Evolutionary conservation across 768 basidiomycete genomes (phyloP).

Genomic region (Tulasnella sp.): DNA sequence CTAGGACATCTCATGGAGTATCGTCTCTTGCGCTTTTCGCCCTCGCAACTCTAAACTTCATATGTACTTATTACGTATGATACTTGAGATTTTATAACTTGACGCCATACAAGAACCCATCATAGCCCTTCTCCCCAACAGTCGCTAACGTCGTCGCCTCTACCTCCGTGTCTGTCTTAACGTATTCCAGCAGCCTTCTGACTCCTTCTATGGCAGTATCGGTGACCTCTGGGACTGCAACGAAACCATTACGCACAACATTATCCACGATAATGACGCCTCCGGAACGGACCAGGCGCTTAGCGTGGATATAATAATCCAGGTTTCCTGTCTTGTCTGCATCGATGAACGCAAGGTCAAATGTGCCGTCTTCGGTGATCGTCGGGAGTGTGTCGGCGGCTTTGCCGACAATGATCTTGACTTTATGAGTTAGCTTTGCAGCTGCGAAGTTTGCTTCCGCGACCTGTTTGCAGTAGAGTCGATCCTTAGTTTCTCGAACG

Average conservation of each 20-base stretch:
- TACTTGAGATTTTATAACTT: slow-evolving; percentile 17
- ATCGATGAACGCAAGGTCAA: slow-evolving; percentile 64
- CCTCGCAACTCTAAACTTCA: too few species aligned
- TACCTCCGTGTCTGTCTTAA: slow-evolving; percentile 42
- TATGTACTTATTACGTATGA: too few species aligned
- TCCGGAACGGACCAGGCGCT: slow-evolving; percentile 47
- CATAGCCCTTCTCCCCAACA: slow-evolving; percentile 43
- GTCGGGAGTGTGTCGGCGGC: slow-evolving; percentile 41
- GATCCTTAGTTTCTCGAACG: neutral
- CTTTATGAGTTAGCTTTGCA: slow-evolving; percentile 42
- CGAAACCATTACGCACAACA: slow-evolving; percentile 41
- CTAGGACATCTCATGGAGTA: too few species aligned
- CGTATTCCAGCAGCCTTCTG: slow-evolving; percentile 33
- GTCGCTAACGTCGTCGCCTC: slow-evolving; percentile 43
- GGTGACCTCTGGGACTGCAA: slow-evolving; percentile 33
- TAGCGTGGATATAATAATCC: slow-evolving; percentile 48
- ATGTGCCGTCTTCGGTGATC: slow-evolving; percentile 39
- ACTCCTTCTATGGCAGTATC: slow-evolving; percentile 37
- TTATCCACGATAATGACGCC: slow-evolving; percentile 61
- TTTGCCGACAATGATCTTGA: slow-evolving; percentile 38
- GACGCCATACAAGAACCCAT: slow-evolving; percentile 42
- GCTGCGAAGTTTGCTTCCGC: slow-evolving; percentile 46
- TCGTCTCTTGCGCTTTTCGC: too few species aligned
- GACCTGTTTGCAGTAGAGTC: slow-evolving; percentile 31
- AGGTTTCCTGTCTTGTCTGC: slow-evolving; percentile 52